phyloP scores from a whole-genome alignment of 2,329 filamentous ascomycete species.

The Chaetomiaceae sp. region DNA sequence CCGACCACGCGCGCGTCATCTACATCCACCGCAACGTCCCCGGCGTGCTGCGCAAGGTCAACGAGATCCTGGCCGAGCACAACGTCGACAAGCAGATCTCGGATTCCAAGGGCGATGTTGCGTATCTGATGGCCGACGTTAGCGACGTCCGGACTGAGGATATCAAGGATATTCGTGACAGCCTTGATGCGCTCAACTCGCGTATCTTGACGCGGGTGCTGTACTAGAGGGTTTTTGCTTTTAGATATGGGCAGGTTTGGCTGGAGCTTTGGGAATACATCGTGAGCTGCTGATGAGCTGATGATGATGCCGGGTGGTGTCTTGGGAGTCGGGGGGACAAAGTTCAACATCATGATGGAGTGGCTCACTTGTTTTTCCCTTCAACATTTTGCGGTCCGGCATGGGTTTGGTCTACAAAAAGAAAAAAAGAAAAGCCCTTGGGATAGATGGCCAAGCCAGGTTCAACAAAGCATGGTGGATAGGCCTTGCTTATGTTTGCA shows the following conservation, averaged over 20 bases:
- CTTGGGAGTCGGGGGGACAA: constrained; percentile 9
- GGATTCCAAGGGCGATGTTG: constrained; percentile 88
- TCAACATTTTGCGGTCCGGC: constrained; percentile 1
- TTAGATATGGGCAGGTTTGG: neutral
- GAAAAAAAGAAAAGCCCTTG: neutral
- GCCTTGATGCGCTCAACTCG: constrained; percentile 71
- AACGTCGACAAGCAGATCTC: constrained; percentile 99
- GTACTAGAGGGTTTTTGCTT: constrained; percentile 31
- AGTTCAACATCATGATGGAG: constrained; percentile 24
- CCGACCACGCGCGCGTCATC: constrained; percentile 84
- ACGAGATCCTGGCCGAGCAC: constrained; percentile 89
- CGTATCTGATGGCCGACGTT: constrained; percentile 97
- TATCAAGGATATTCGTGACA: constrained; percentile 81
- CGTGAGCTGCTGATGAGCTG: constrained; percentile 1
- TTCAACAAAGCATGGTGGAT: neutral
- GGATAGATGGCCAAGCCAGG: neutral
- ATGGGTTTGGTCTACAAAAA: neutral
- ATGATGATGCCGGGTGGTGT: neutral
- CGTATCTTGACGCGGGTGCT: constrained; percentile 38
- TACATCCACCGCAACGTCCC: constrained; percentile 97
- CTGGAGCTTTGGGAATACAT: constrained; percentile 1
- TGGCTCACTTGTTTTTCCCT: constrained; percentile 6
- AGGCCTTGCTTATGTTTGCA: neutral
- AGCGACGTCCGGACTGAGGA: constrained; percentile 76
- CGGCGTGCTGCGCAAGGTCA: constrained; percentile 90